Base-by-base conservation (phyloP, 2,329 filamentous ascomycete species). In the Balansia obtecta region DNA sequence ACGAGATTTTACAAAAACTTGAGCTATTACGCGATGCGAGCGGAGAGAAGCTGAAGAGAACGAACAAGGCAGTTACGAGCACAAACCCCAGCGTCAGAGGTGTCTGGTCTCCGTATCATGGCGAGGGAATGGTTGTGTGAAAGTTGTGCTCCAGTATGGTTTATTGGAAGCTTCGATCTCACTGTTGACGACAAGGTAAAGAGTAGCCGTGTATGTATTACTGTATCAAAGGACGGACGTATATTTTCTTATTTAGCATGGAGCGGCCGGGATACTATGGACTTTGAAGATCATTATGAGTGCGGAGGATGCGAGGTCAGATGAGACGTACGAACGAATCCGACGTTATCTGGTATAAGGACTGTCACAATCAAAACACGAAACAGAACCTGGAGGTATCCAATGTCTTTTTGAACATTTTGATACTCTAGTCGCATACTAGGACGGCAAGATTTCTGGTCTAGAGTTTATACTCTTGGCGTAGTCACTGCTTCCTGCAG, bases 1-100 rank as follows among this genome's bases (percentile, higher is more conserved):
- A 84, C 53, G 84, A 95, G 65, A 84, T 98, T 38, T 65, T 90
- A 50, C 75, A 88, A 63, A 96, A 96, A 74, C 82, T 77, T 0
- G 76, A 86, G 64, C 66, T 88, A 53, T 65, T 93, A 60, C 76
- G 85, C 53, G 81, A 88, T 64, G 80, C 84, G 20, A 89, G 77
- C 58, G 87, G 87, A 52, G 84, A 88, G 68, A 87, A 85, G 74
- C 67, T 86, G 61, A 79, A 71, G 70, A 74, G 67, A 59, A 72
- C 75, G 52, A 80, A 72, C 64, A 85, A 83, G 69, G 76, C 82
- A 10, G 79, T 85, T 47, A 73, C 70, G 55, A 83, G 80, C 66
- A 75, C 76, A 63, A 83, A 77, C 63, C 71, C 77, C 56, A 82
- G 80, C 68, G 81, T 86, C 48, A 76, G 82, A 72, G 82, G 82